Conservation (phyloP, 1,284 basidiomycete species). For the Austroboletus sp. region DNA sequence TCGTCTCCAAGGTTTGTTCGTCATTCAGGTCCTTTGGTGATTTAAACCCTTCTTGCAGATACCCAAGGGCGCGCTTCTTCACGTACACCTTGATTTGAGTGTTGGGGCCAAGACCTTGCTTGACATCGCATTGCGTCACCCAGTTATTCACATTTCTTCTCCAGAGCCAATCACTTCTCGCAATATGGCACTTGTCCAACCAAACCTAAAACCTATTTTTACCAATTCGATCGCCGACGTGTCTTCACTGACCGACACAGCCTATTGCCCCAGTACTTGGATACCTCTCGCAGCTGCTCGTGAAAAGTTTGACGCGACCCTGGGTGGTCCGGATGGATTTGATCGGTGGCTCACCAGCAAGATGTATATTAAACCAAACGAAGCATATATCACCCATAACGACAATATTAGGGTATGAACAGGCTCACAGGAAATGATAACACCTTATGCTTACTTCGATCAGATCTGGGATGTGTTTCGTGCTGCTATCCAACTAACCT, state of each 20-base stretch:
- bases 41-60: slow-evolving; percentile 40
- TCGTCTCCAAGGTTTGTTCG: slow-evolving; percentile 48
- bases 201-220: slow-evolving; percentile 47
- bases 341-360: slow-evolving; percentile 56
- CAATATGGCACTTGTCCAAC: slow-evolving; percentile 38
- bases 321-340: slow-evolving; percentile 60
- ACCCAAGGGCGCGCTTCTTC: slow-evolving; percentile 69
- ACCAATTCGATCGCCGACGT: slow-evolving; percentile 29
- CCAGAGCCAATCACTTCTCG: slow-evolving; percentile 20
- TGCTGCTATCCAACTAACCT: slow-evolving; percentile 45
- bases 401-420: slow-evolving; percentile 51
- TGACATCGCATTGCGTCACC: slow-evolving; percentile 48
- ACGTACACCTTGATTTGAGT: slow-evolving; percentile 64
- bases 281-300: slow-evolving; percentile 50
- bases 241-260: slow-evolving; percentile 39
- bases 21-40: background rate
- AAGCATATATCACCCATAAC: slow-evolving; percentile 66
- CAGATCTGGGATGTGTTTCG: slow-evolving; percentile 70
- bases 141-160: slow-evolving; percentile 52
- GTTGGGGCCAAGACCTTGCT: slow-evolving; percentile 51
- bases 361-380: slow-evolving; percentile 59
- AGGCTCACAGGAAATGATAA: background rate
- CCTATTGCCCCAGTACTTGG: slow-evolving; percentile 46
- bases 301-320: slow-evolving; percentile 40
- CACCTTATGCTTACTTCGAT: background rate